A percentile compares a stretch with the other conserved stretches of the same genome.
These are phyloP conservation scores for Thuidium tamariscinum DNA, from an alignment of 225 moss, liverwort and hornwort genomes.

Conservation along the genomic window DNA sequence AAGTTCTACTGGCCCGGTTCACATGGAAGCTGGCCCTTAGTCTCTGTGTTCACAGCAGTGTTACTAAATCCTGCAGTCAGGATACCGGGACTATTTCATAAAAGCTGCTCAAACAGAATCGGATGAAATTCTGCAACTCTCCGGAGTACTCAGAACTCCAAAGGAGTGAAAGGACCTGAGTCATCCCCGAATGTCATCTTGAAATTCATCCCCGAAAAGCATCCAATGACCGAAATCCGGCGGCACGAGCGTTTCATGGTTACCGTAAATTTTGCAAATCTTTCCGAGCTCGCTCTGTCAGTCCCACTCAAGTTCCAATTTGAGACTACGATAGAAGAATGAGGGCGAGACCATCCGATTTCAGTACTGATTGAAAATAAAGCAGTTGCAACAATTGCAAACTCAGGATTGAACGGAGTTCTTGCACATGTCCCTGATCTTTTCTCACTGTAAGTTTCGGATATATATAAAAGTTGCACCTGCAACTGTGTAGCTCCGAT, in stretches of 20 bases:
- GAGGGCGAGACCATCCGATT: not conserved
- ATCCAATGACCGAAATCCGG: not conserved
- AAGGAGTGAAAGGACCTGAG: too few species aligned
- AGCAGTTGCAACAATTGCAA: not conserved
- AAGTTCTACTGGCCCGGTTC: too few species aligned
- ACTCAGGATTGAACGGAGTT: not conserved
- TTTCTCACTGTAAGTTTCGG: not conserved
- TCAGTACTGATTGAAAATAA: not conserved
- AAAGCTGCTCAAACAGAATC: not conserved
- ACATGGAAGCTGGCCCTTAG: too few species aligned
- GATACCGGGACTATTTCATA: not conserved
- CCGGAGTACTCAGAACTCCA: too few species aligned
- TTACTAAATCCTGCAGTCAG: too few species aligned
- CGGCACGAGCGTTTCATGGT: not conserved
- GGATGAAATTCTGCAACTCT: not conserved
- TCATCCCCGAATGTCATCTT: too few species aligned
- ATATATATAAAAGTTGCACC: not conserved
- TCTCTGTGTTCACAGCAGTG: too few species aligned
- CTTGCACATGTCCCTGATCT: not conserved
- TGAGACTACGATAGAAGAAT: not conserved
- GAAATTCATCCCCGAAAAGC: not conserved
- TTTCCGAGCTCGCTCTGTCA: not conserved
- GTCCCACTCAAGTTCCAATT: not conserved
- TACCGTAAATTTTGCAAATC: not conserved
- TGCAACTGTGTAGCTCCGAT: not conserved